Evolutionary conservation across 192 early-diverging fungal genomes (phyloP), one percentile per base, ranked within the genome.

Genomic region (Podila epigama): DNA sequence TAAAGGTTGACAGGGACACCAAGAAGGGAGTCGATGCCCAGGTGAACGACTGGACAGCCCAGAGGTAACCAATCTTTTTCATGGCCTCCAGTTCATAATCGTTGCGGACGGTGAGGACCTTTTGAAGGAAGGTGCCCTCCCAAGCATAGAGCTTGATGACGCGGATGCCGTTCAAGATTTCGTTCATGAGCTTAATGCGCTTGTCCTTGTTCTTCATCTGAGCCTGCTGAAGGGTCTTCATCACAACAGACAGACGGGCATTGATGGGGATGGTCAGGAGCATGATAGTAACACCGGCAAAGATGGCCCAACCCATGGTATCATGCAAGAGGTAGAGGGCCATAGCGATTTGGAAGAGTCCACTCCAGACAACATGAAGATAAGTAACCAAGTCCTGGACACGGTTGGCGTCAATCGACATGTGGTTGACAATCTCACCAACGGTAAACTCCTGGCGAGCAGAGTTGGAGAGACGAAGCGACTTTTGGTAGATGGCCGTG

Each of bases 71-170:
- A 60, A 93, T 90, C 53, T 86, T 91, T 66, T 86, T 88, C 44
- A 98, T 80, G 22, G 89, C 92, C 33, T 60, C 77, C 60, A 98
- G 80, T 81, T 97, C 96, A 22, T 87, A 54, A 51, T 92, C 88
- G 69, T 90, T 86, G 41, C 96, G 86, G 40, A 96, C 87, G 2
- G 71, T 80, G 44, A 72, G 59, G 41, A 93, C 86, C 70, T 85
- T 89, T 69, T 93, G 81, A 58, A 92, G 70, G 64, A 97, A 96
- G 28, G 92, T 84, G 0, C 79, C 78, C 75, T 96, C 95, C 94
- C 95, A 98, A 28, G 97, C 95, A 70, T 97, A 98, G 32, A 98
- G 83, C 71, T 97, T 98, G 84, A 98, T 96, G 20, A 98, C 93
- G 63, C 92, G 93, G 65, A 96, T 95, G 37, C 95, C 97, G 54